These are phyloP conservation scores for Backusella parvicylindrica DNA, from an alignment of 192 early-diverging fungal genomes.

Conservation along the genomic window DNA sequence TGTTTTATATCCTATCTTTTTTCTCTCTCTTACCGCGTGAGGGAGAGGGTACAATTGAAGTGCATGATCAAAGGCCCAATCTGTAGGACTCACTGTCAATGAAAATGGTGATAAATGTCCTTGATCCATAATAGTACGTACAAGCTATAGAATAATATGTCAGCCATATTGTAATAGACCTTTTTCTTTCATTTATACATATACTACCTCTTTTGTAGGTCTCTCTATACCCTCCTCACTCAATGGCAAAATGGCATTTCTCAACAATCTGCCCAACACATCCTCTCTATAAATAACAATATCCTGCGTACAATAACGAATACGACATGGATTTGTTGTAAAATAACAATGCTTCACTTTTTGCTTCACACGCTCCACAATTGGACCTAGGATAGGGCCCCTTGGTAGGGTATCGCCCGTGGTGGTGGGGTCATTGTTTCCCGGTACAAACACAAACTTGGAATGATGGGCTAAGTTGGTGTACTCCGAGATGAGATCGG, in stretches of 20 bases:
- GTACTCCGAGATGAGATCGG: slow-evolving; percentile 66
- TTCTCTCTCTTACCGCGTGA: slow-evolving; percentile 62
- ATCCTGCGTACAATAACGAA: slow-evolving; percentile 89
- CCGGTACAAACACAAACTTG: slow-evolving; percentile 92
- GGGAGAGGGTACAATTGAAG: slow-evolving; percentile 86
- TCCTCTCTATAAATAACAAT: slow-evolving; percentile 90
- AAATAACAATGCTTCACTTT: slow-evolving; percentile 60
- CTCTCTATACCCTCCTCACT: slow-evolving; percentile 7
- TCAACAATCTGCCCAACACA: slow-evolving; percentile 65
- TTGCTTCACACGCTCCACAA: slow-evolving; percentile 55
- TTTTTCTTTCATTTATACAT: background rate
- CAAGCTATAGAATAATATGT: slow-evolving; percentile 46
- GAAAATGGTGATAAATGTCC: slow-evolving; percentile 84
- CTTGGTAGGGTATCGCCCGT: slow-evolving; percentile 66
- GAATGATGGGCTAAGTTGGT: slow-evolving; percentile 47
- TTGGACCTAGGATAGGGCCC: slow-evolving; percentile 68
- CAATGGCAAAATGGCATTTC: slow-evolving; percentile 49
- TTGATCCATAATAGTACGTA: slow-evolving; percentile 81
- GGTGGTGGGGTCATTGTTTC: slow-evolving; percentile 86
- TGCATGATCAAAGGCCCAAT: slow-evolving; percentile 82
- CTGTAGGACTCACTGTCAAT: slow-evolving; percentile 67
- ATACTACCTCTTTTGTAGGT: slow-evolving; percentile 24
- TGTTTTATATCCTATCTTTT: no score
- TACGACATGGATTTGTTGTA: slow-evolving; percentile 84
- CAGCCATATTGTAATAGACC: background rate